Conservation (phyloP, 2,329 filamentous ascomycete genomes). For the Biscogniauxia marginata region DNA sequence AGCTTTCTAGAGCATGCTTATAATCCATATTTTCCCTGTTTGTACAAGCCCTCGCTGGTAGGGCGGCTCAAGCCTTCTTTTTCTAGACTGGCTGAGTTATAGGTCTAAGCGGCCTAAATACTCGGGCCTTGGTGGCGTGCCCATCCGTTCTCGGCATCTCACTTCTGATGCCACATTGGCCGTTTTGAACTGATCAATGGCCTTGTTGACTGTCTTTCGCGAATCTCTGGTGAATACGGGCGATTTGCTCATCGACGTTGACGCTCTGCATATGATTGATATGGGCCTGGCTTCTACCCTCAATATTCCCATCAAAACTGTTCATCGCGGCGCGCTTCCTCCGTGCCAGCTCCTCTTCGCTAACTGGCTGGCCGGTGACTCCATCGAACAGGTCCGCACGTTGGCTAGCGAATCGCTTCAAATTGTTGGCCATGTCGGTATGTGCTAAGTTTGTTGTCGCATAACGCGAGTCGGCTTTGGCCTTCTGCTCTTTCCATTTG, state of each 20-base stretch:
- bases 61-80: background rate
- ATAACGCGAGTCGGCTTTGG: constrained; percentile 81
- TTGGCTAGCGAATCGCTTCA: constrained; percentile 91
- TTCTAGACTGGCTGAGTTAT: background rate
- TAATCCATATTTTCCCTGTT: background rate
- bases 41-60: background rate
- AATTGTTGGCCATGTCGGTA: constrained; percentile 84
- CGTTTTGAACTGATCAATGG: constrained; percentile 7
- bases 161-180: background rate
- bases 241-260: constrained; percentile 85
- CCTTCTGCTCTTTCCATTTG: constrained; percentile 92
- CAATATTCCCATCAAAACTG: constrained; percentile 65
- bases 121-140: background rate
- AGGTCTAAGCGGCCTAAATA: background rate
- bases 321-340: constrained; percentile 71
- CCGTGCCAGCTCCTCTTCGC: constrained; percentile 71
- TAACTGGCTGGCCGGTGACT: constrained; percentile 63
- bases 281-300: constrained; percentile 54
- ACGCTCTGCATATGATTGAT: constrained; percentile 62
- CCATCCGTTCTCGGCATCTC: background rate
- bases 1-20: constrained; percentile 6
- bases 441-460: constrained; percentile 84
- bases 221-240: constrained; percentile 59
- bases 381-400: constrained; percentile 84
- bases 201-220: constrained; percentile 37